Conservation (phyloP, 2,329 filamentous ascomycete genomes). For the Colletotrichum tropicicola region DNA sequence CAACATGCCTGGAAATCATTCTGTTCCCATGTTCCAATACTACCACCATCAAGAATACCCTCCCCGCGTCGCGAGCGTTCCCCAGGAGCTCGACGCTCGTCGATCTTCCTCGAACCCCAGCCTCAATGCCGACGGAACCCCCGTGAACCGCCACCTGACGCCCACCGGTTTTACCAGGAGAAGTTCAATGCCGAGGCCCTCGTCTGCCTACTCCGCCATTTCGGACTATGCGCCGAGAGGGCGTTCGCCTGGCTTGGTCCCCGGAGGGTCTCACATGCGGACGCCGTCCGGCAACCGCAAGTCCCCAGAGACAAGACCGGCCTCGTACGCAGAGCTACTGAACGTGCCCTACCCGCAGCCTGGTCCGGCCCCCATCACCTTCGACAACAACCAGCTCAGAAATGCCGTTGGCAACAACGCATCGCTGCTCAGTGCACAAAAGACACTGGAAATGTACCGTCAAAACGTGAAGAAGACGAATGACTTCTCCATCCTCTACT, state of each 20-base stretch:
- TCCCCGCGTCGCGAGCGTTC: conserved; percentile 50
- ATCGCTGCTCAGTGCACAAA: conserved; percentile 87
- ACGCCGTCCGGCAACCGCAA: conserved; percentile 58
- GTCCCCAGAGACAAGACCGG: conserved; percentile 63
- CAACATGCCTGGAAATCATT: conserved; percentile 47
- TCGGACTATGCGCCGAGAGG: conserved; percentile 75
- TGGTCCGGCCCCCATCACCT: conserved; percentile 68
- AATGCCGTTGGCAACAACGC: conserved; percentile 87
- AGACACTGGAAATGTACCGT: conserved; percentile 97
- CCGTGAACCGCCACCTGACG: conserved; percentile 70
- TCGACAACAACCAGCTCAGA: conserved; percentile 85
- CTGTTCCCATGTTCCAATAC: conserved; percentile 69
- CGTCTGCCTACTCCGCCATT: conserved; percentile 78
- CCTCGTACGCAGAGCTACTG: conserved; percentile 67
- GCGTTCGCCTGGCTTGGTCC: conserved; percentile 63
- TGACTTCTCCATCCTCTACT: conserved; percentile 89
- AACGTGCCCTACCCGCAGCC: conserved; percentile 84
- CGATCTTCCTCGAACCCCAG: conserved; percentile 59
- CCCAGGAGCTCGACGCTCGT: conserved; percentile 50
- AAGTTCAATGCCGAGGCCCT: conserved; percentile 72
- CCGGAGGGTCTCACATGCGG: conserved; percentile 53
- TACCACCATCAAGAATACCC: conserved; percentile 65
- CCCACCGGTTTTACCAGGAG: conserved; percentile 64
- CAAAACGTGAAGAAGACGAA: conserved; percentile 98
- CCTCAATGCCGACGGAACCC: conserved; percentile 52